Evolutionary conservation across 441 rosid genomes (phyloP), one percentile per base, ranked within the genome.

Genomic region (Hura crepitans): DNA sequence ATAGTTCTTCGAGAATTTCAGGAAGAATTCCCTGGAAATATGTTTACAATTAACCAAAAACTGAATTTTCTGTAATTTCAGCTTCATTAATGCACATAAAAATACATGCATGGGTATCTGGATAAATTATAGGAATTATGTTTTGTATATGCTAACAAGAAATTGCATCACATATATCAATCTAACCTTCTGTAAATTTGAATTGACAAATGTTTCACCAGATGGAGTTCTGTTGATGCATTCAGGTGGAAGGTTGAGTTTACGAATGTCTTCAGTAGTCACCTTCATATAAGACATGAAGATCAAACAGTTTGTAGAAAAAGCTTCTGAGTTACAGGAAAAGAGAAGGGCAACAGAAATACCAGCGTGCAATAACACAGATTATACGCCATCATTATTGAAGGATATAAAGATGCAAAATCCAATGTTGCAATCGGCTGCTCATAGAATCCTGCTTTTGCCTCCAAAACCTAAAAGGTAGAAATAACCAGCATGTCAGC

Each of bases 331-430:
- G 27, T 45, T 17, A 23, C 28, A 28, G 58, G 11, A 78, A 45
- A 64, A 70, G 43, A 23, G 70, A 72, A 6, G 59, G 50, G 42
- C 63, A 65, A 65, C 62, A 79, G 60, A 77, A 68, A 79, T 78
- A 95, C 99, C 96, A 95, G 79, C 54, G 97, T 92, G 81, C 98
- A 91, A 83, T 92, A 95, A 76, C 99, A 95, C 50, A 95, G 78
- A 84, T 95, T 95, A 83, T 91, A 95, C 46, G 99, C 99, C 99
- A 92, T 95, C 99, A 95, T 95, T 76, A 95, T 92, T 45, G 98
- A 96, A 49, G 99, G 99, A 84, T 96, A 96, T 66, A 96, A 62
- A 73, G 99, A 96, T 66, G 99, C 98, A 81, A 92, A 96, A 89
- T 96, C 99, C 72, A 96, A 76, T 64, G 98, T 96, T 51, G 98